Base-by-base conservation (phyloP, 495 filamentous ascomycete genomes). In the Chlorociboria aeruginascens region DNA sequence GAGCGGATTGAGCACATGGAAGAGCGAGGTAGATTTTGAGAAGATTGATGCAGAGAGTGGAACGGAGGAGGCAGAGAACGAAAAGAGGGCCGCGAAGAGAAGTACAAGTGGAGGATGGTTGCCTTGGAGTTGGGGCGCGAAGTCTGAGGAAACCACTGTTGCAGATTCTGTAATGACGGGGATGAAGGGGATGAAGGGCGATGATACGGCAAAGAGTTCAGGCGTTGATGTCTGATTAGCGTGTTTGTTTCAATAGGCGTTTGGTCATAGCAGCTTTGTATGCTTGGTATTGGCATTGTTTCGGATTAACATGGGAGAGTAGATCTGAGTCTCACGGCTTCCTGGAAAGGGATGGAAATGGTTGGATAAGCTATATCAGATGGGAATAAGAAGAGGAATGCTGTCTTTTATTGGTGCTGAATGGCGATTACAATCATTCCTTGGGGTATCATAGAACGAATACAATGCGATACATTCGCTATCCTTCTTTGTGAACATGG, bases 41-140 rank as follows among this genome's bases (percentile, higher is more conserved):
- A 81, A 83, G 57, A 81, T 95, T 51, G 81, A 87, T 33, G 70
- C 72, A n/a, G 82, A 84, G 46, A 83, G 82, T 54, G 70, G 72
- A 1, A 43, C 49, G 6, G 69, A 63, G 32, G 74, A 73, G 35
- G 72, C 68, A 38, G 61, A 69, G 11, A 61, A 62, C 12, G 46
- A 50, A 38, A 57, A 60, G 47, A 61, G 58, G 38, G 51, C 61
- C 42, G 48, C 39, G 29, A 45, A 42, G 36, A 37, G 41, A 36
- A 43, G 46, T 42, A 51, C 43, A 29, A 58, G 63, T 16, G 70
- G 71, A 3, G 63, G 69, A 2, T 82, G 79, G 80, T 69, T 80
- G 63, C 71, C 76, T 7, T 80, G 79, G 70, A 70, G 65, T 36
- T 80, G 78, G 77, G 68, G 67, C 1, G 56, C 43, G 3, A 58